These are phyloP conservation scores for Uncinocarpus reesii DNA, from an alignment of 2,329 filamentous ascomycete species.

Conservation along the genomic window DNA sequence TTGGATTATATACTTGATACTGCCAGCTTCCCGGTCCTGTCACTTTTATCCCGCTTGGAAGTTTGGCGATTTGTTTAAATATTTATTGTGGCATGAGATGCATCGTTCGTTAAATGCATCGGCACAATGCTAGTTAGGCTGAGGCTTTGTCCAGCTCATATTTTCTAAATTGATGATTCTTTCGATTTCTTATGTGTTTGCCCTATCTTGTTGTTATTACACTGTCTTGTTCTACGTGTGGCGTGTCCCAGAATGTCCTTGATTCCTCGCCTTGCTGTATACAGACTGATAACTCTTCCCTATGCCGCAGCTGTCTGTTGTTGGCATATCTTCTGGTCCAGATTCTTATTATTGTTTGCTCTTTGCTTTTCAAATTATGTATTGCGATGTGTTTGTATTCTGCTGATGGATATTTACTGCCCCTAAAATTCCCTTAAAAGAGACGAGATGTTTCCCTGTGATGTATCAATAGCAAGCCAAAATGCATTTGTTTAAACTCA, in stretches of 20 bases:
- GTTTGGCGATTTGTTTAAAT: not conserved
- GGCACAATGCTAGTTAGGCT: not conserved
- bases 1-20: conserved; percentile 16
- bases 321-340: not conserved
- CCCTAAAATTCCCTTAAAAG: not conserved
- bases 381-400: conserved; percentile 3
- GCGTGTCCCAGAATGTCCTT: not conserved
- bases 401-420: not conserved
- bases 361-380: not conserved
- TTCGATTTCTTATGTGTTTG: not conserved
- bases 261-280: not conserved
- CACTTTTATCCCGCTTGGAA: not conserved
- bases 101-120: not conserved
- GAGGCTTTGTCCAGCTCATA: not conserved
- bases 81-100: not conserved
- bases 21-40: not conserved
- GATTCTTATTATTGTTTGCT: not conserved
- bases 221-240: conserved; percentile 6
- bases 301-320: not conserved
- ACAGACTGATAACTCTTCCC: not conserved
- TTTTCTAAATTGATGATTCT: not conserved
- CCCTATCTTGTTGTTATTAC: not conserved
- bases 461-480: conserved; percentile 1
- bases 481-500: not conserved
- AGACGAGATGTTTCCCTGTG: not conserved